Conservation (phyloP, 2,329 filamentous ascomycete species). For the Leptographium flavum region DNA sequence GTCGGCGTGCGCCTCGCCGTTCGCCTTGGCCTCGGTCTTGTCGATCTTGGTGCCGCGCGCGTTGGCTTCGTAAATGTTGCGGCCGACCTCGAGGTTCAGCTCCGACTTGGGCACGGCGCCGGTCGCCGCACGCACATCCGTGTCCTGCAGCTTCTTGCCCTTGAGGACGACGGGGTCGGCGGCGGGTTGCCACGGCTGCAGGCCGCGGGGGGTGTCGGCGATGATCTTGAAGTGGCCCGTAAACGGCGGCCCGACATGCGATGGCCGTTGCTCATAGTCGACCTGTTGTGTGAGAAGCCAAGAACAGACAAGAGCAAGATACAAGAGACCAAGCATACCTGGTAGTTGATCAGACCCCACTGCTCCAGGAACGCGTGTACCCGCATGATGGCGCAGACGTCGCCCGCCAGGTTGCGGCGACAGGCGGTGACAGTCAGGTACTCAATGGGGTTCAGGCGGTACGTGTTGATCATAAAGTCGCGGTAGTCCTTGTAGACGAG, state of each 20-base stretch:
- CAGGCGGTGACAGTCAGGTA: constrained; percentile 96
- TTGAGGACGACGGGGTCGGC: constrained; percentile 55
- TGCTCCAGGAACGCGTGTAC: constrained; percentile 96
- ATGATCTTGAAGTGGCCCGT: constrained; percentile 95
- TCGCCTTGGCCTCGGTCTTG: constrained; percentile 56
- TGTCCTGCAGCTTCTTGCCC: constrained; percentile 47
- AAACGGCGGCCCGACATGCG: constrained; percentile 89
- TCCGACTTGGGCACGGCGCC: constrained; percentile 59
- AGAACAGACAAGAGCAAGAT: neutral
- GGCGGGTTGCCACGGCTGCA: constrained; percentile 89
- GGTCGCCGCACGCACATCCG: constrained; percentile 58
- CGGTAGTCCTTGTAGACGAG: constrained; percentile 97
- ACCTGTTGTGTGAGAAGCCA: constrained; percentile 42
- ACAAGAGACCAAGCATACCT: constrained; percentile 41
- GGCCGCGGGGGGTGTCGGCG: constrained; percentile 84
- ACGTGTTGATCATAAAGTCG: constrained; percentile 99
- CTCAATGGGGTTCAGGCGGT: constrained; percentile 86
- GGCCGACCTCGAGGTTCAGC: constrained; percentile 80
- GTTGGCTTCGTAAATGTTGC: constrained; percentile 89
- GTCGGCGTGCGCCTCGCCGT: constrained; percentile 50
- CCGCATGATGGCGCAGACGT: constrained; percentile 98
- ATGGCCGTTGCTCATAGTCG: constrained; percentile 87
- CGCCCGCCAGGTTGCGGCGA: constrained; percentile 83
- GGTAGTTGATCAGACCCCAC: constrained; percentile 98
- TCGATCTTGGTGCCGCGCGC: constrained; percentile 63